Evolutionary conservation across 2,329 filamentous ascomycete genomes (phyloP).

Genomic region (Ceratocystis colombiana): DNA sequence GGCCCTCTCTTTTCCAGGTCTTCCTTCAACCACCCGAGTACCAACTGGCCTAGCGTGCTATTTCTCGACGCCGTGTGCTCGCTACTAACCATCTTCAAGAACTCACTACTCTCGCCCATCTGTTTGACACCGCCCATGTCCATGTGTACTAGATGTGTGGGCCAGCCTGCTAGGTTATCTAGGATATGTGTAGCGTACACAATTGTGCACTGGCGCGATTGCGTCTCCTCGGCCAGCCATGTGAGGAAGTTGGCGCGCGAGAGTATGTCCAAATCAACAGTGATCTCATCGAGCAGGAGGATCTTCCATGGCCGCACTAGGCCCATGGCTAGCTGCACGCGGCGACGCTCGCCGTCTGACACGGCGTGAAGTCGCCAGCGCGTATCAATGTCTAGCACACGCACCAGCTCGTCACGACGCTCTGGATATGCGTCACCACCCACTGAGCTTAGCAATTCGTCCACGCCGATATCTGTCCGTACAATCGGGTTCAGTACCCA

Average conservation of each 20-base stretch:
- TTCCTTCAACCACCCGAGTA: conserved; percentile 74
- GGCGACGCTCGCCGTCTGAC: conserved; percentile 77
- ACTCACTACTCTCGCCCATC: conserved; percentile 64
- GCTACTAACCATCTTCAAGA: conserved; percentile 46
- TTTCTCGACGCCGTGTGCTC: conserved; percentile 49
- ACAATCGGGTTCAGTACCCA: conserved; percentile 98
- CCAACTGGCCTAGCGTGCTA: conserved; percentile 74
- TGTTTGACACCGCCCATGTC: conserved; percentile 78
- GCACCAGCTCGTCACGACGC: conserved; percentile 75
- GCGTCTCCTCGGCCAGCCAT: conserved; percentile 81
- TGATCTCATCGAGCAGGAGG: conserved; percentile 88
- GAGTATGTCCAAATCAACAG: conserved; percentile 86
- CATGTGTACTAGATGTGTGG: conserved; percentile 94
- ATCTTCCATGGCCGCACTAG: conserved; percentile 84
- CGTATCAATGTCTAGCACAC: conserved; percentile 83
- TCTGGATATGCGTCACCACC: conserved; percentile 75
- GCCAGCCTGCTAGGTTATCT: conserved; percentile 90
- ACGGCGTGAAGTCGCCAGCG: conserved; percentile 94
- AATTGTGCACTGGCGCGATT: conserved; percentile 71
- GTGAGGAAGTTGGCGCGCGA: conserved; percentile 72
- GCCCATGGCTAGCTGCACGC: conserved; percentile 95
- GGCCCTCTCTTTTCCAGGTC: conserved; percentile 74
- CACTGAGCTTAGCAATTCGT: conserved; percentile 71
- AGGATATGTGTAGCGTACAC: conserved; percentile 97
- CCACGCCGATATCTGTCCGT: conserved; percentile 85